A percentile compares a stretch with the other conserved stretches of the same genome.
Conservation (phyloP, 805 yeast species). For the Metschnikowia bowlesiae region DNA sequence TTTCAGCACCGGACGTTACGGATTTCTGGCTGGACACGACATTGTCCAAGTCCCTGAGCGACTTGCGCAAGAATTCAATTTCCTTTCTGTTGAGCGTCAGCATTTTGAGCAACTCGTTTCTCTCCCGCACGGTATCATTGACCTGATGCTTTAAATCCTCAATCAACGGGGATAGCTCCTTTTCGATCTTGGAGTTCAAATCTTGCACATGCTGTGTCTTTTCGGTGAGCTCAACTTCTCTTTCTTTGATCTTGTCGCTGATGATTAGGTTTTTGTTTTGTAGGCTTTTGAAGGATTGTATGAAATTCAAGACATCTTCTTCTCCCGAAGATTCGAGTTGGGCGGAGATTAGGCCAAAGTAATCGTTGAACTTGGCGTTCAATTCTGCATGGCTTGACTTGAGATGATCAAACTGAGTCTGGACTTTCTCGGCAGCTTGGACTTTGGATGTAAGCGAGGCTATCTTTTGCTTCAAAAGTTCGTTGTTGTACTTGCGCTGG, state of each 20-base stretch:
- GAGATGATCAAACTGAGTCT: slow-evolving; percentile 43
- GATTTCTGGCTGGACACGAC: slow-evolving; percentile 8
- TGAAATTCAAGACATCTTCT: slow-evolving; percentile 15
- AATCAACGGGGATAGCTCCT: slow-evolving; percentile 14
- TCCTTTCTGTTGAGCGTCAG: slow-evolving; percentile 53
- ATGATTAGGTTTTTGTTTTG: slow-evolving; percentile 29
- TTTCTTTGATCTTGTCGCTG: slow-evolving; percentile 33
- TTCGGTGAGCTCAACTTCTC: slow-evolving; percentile 18
- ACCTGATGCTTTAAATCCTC: slow-evolving; percentile 12
- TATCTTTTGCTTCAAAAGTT: slow-evolving; percentile 55
- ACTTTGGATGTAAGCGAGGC: slow-evolving; percentile 37
- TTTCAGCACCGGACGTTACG: slow-evolving; percentile 10
- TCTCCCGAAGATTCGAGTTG: slow-evolving; percentile 19
- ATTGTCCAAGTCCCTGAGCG: slow-evolving; percentile 47
- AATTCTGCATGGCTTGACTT: slow-evolving; percentile 48
- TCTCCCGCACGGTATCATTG: slow-evolving; percentile 7
- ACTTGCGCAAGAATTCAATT: slow-evolving; percentile 51
- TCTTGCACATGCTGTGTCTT: slow-evolving; percentile 6
- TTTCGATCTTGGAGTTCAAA: slow-evolving; percentile 4
- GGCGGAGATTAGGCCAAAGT: slow-evolving; percentile 41
- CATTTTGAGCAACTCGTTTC: slow-evolving; percentile 46
- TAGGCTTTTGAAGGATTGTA: slow-evolving; percentile 34
- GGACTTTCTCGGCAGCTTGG: slow-evolving; percentile 34
- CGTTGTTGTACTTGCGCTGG: slow-evolving; percentile 45
- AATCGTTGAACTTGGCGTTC: slow-evolving; percentile 43